A percentile compares a stretch with the other conserved stretches of the same genome.
Evolutionary conservation across 2,329 filamentous ascomycete species (phyloP).

Genomic region (Byssochlamys sp.): DNA sequence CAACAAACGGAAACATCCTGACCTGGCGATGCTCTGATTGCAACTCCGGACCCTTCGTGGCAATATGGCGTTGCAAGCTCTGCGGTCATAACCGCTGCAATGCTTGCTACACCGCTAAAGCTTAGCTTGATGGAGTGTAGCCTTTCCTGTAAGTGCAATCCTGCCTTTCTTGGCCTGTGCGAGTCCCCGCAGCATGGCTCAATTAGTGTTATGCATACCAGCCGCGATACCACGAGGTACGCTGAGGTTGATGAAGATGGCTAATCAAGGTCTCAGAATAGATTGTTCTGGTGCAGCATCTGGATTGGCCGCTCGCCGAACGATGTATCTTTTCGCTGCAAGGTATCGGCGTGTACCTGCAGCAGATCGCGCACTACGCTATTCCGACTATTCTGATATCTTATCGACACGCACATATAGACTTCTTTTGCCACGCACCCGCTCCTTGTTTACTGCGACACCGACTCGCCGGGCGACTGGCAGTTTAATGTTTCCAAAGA

Average conservation of each 20-base stretch:
- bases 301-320: neutral
- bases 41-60: constrained; percentile 31
- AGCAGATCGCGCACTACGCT: neutral
- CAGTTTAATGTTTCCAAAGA: neutral
- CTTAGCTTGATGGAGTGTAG: neutral
- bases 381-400: neutral
- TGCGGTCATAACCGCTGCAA: constrained; percentile 35
- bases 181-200: neutral
- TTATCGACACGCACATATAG: neutral
- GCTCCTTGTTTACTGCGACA: neutral
- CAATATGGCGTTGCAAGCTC: constrained; percentile 36
- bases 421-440: neutral
- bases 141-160: neutral
- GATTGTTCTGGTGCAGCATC: neutral
- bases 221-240: neutral
- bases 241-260: neutral
- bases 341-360: neutral
- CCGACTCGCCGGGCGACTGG: neutral
- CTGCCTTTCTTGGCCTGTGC: neutral
- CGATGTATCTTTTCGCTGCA: neutral
- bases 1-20: constrained; percentile 34
- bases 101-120: constrained; percentile 29
- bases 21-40: constrained; percentile 36
- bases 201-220: neutral
- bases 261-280: neutral